These are phyloP conservation scores for Sungouiozyma intestinalis DNA, from an alignment of 805 yeast species.

Conservation along the genomic window DNA sequence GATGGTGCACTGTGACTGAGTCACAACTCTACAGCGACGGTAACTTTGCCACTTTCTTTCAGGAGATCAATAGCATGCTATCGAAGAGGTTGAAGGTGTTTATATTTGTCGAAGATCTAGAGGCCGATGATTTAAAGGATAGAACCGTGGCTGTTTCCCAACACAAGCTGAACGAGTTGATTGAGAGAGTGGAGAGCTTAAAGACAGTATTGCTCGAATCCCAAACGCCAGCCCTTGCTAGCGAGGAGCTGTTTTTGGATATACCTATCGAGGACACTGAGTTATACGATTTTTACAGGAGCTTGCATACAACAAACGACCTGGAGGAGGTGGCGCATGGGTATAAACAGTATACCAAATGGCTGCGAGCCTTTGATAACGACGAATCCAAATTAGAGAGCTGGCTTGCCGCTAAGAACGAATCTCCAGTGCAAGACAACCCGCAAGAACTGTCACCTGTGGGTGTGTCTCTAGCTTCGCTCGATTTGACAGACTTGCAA, in stretches of 20 bases:
- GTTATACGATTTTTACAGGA: conserved; percentile 18
- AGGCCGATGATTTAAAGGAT: not conserved
- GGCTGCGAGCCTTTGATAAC: conserved; percentile 7
- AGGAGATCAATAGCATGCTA: not conserved
- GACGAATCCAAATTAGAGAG: conserved; percentile 6
- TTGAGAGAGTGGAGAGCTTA: not conserved
- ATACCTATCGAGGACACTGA: conserved; percentile 13
- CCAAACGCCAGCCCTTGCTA: not conserved
- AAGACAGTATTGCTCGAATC: not conserved
- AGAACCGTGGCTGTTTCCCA: not conserved
- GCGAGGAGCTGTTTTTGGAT: conserved; percentile 13
- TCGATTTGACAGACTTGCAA: too few relatives aligned
- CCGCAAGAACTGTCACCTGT: too few relatives aligned
- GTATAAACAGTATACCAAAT: conserved; percentile 10
- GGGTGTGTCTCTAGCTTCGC: too few relatives aligned
- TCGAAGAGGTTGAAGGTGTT: not conserved
- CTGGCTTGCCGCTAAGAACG: too few relatives aligned
- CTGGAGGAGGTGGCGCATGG: conserved; percentile 14
- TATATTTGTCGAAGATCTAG: not conserved
- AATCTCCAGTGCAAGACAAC: too few relatives aligned
- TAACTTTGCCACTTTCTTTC: not conserved
- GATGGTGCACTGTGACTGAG: not conserved
- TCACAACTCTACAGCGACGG: not conserved
- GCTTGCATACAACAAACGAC: conserved; percentile 10
- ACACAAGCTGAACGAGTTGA: not conserved